phyloP scores from a whole-genome alignment of 768 basidiomycete species.

The Sistotremastrum niveocremeum region DNA sequence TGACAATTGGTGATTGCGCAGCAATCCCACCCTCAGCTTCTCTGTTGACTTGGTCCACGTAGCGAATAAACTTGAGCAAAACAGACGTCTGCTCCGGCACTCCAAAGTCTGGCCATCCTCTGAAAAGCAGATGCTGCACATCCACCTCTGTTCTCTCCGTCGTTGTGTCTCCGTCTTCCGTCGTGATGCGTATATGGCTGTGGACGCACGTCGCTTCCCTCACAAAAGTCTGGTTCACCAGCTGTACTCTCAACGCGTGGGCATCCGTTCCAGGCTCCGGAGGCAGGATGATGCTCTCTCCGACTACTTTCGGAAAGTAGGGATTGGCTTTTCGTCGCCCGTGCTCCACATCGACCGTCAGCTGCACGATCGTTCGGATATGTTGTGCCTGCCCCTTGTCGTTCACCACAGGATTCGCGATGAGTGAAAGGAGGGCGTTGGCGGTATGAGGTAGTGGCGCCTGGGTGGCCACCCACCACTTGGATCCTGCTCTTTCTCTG shows the following conservation, averaged over 20 bases:
- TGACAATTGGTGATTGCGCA: constrained; percentile 63
- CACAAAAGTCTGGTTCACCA: constrained; percentile 32
- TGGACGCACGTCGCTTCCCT: constrained; percentile 45
- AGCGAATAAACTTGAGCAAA: constrained; percentile 44
- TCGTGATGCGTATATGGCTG: constrained; percentile 43
- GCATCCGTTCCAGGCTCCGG: constrained; percentile 11
- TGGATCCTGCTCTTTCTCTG: constrained; percentile 54
- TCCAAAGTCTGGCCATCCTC: constrained; percentile 77
- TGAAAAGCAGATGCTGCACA: constrained; percentile 62
- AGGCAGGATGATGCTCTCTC: constrained; percentile 24
- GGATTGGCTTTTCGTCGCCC: constrained; percentile 61
- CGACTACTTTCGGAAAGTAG: constrained; percentile 57
- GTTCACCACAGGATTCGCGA: constrained; percentile 19
- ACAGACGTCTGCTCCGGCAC: constrained; percentile 55
- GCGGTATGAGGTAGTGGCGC: constrained; percentile 60
- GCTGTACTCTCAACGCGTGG: constrained; percentile 42
- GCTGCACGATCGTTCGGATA: constrained; percentile 67
- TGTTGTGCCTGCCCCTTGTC: constrained; percentile 20
- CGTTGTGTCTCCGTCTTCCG: constrained; percentile 15
- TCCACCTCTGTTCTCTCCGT: constrained; percentile 20
- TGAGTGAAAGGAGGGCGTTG: constrained; percentile 63
- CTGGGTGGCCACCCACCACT: constrained; percentile 79
- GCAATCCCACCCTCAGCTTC: constrained; percentile 24
- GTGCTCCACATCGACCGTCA: constrained; percentile 59
- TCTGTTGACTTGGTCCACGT: constrained; percentile 53